Conservation (phyloP, 345 rosid genomes). For the Hibiscus trionum region DNA sequence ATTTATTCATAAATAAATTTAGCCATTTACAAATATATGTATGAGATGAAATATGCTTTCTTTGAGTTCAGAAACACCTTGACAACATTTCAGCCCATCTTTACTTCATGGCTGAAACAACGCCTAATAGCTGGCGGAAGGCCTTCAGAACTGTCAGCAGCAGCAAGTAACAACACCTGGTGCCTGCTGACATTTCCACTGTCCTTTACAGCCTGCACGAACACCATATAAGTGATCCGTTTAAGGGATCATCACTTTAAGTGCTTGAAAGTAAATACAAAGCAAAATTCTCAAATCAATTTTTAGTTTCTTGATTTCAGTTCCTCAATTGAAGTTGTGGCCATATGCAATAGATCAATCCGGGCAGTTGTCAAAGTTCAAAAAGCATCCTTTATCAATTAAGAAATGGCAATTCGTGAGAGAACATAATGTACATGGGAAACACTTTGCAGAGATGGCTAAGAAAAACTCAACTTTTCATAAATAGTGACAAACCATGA, state of each 20-base stretch:
- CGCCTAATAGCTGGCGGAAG: constrained; percentile 78
- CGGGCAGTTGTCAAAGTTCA: background rate
- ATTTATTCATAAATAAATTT: background rate
- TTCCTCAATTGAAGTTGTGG: background rate
- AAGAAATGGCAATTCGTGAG: background rate
- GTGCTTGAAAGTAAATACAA: background rate
- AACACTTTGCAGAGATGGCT: background rate
- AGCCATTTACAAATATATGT: background rate
- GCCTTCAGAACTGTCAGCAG: constrained; percentile 83
- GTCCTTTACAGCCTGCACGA: constrained; percentile 35
- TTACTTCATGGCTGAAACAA: constrained; percentile 71
- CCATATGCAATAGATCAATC: background rate
- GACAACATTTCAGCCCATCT: constrained; percentile 17
- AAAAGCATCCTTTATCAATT: background rate
- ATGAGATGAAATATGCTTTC: background rate
- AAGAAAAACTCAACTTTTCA: background rate
- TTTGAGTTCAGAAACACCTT: constrained; percentile 53
- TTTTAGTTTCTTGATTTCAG: background rate
- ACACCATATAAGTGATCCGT: constrained; percentile 9
- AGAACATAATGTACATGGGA: background rate
- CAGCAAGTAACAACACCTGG: constrained; percentile 72
- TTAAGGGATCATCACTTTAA: background rate
- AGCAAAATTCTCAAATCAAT: background rate
- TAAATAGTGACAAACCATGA: background rate
- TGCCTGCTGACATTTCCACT: constrained; percentile 27